phyloP scores from a whole-genome alignment of 176 grass and related monocot species.

The Oryza nivara region DNA sequence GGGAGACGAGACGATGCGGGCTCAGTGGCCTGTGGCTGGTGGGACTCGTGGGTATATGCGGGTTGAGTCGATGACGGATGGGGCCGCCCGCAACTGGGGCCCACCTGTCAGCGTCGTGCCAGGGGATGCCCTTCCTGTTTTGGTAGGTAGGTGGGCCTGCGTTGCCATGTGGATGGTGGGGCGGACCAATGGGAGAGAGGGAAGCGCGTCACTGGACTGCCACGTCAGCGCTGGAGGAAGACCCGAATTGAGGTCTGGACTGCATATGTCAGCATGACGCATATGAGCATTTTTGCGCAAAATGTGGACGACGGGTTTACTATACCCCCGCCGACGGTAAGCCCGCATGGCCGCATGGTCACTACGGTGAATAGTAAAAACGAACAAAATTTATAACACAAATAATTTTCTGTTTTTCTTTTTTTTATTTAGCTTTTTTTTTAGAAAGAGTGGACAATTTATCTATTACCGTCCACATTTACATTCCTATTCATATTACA shows the following conservation, averaged over 20 bases:
- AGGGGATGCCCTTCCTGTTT: not conserved
- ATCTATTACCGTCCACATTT: too few species aligned
- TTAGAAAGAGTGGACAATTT: too few species aligned
- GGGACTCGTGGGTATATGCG: not conserved
- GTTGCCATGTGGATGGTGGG: slow-evolving; percentile 1
- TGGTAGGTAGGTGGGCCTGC: not conserved
- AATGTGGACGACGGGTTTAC: too few species aligned
- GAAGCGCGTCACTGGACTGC: slow-evolving; percentile 29
- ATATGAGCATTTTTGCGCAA: too few species aligned
- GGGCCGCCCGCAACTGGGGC: not conserved
- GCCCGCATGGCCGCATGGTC: too few species aligned
- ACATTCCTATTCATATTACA: too few species aligned
- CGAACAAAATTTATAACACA: too few species aligned
- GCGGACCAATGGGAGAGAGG: slow-evolving; percentile 41
- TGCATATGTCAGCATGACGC: too few species aligned
- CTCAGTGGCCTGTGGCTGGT: not conserved
- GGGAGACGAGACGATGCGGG: not conserved
- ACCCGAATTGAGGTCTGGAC: not conserved
- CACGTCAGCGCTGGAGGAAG: slow-evolving; percentile 26
- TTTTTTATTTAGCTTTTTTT: too few species aligned
- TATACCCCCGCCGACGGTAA: too few species aligned
- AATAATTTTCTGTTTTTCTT: too few species aligned
- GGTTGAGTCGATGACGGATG: slow-evolving; percentile 22
- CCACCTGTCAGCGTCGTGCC: not conserved
- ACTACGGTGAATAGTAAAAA: too few species aligned